phyloP scores from a whole-genome alignment of 257 asterid genomes.

The Coffea eugenioides region DNA sequence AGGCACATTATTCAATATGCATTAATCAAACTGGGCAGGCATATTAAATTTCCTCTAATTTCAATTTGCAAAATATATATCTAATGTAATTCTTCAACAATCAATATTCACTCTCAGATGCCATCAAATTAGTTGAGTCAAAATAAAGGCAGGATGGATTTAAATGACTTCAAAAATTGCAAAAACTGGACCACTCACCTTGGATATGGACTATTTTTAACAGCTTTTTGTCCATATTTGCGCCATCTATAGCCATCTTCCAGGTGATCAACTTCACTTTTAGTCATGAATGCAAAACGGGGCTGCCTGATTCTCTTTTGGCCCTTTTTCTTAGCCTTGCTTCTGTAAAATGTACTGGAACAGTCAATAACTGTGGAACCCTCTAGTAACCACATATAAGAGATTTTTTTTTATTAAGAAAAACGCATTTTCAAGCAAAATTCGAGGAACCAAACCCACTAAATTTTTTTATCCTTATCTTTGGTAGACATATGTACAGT shows the following conservation, averaged over 20 bases:
- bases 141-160: too few species aligned
- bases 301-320: slow-evolving; percentile 63
- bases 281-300: slow-evolving; percentile 80
- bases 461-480: background rate
- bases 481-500: background rate
- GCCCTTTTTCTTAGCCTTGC: slow-evolving; percentile 62
- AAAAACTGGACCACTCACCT: slow-evolving; percentile 30
- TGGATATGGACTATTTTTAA: slow-evolving; percentile 77
- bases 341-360: slow-evolving; percentile 40
- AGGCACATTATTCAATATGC: background rate
- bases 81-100: background rate
- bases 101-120: background rate
- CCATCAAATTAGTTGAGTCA: background rate
- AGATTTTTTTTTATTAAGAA: background rate
- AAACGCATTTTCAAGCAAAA: background rate
- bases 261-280: slow-evolving; percentile 82
- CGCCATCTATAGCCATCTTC: slow-evolving; percentile 96
- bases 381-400: background rate
- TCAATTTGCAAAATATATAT: background rate
- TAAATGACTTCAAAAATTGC: background rate
- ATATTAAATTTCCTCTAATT: background rate
- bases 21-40: background rate
- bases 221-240: slow-evolving; percentile 88
- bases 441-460: background rate
- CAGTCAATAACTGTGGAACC: background rate